Evolutionary conservation across 768 basidiomycete species (phyloP).

Genomic region (Podaxis sp.): DNA sequence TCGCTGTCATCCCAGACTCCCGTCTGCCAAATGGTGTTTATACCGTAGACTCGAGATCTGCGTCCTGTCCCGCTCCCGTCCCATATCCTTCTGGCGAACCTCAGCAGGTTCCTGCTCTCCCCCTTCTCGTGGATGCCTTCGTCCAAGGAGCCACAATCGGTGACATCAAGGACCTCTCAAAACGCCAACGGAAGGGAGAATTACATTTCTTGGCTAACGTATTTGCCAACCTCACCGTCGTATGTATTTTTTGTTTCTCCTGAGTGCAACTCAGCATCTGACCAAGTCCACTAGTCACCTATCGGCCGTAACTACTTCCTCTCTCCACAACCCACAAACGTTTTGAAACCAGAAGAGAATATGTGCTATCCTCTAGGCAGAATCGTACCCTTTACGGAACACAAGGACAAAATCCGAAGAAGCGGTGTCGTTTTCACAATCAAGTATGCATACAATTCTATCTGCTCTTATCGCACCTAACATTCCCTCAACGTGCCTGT

Average conservation of each 20-base stretch:
- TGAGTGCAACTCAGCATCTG: background rate
- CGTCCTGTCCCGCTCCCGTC: slow-evolving; percentile 71
- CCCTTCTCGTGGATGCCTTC: slow-evolving; percentile 88
- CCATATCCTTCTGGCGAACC: slow-evolving; percentile 60
- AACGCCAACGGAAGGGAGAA: slow-evolving; percentile 63
- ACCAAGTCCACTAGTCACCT: slow-evolving; percentile 46
- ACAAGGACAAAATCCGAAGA: slow-evolving; percentile 78
- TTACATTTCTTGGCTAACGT: slow-evolving; percentile 92
- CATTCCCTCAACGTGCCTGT: slow-evolving; percentile 14
- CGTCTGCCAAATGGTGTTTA: slow-evolving; percentile 55
- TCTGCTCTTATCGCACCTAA: slow-evolving; percentile 2
- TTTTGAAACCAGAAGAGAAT: slow-evolving; percentile 34
- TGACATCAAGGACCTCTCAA: slow-evolving; percentile 42
- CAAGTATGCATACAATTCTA: slow-evolving; percentile 49
- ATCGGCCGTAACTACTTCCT: slow-evolving; percentile 79
- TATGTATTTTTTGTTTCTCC: slow-evolving; percentile 30
- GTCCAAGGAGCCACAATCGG: slow-evolving; percentile 62
- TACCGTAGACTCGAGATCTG: slow-evolving; percentile 73
- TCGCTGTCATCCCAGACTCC: slow-evolving; percentile 53
- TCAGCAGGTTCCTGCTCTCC: slow-evolving; percentile 57
- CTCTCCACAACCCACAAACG: slow-evolving; percentile 55
- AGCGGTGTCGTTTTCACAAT: slow-evolving; percentile 85
- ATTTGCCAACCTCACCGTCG: slow-evolving; percentile 86
- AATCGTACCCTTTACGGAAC: slow-evolving; percentile 85
- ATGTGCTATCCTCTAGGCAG: slow-evolving; percentile 82